Evolutionary conservation across 148 eudicot species (phyloP), one percentile per base, ranked within the genome.

Genomic region (Talinum fruticosum): DNA sequence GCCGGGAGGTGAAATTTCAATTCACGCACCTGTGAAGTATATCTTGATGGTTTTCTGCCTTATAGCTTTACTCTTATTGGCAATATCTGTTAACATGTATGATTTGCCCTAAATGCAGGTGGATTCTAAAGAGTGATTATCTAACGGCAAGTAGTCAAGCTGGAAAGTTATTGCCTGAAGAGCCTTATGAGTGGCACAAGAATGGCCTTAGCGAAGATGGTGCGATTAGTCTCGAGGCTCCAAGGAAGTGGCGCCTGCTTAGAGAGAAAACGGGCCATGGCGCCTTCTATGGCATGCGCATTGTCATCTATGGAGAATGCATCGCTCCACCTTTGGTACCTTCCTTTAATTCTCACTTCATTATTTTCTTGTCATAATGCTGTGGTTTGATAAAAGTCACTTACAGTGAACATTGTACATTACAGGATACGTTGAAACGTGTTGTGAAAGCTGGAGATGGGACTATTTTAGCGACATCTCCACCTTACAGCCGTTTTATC

Each of bases 171-270:
- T 86, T 96, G 85, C 79, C 88, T 5, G 99, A 96, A 89, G 92
- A 93, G 85, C 90, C 99, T 33, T 93, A 90, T 80, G 99, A 96
- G 79, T 96, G 99, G 99, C 89, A 93, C 78, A 89, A 90, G 81
- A 91, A 79, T 69, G 85, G 93, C 82, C 84, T 91, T 70, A 96
- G 83, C 81, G 97, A 91, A 84, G 99, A 96, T 82, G 94, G 93
- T 44, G 85, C 93, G 37, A 96, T 96, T 37, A 91, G 86, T 83
- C 82, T 93, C 23, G 95, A 90, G 82, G 97, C 97, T 76, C 99
- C 99, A 61, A 90, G 99, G 78, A 96, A 91, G 82, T 96, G 99
- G 99, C 97, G 99, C 14, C 95, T 93, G 75, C 76, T 93, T 75
- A 89, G 88, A 76, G 92, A 90, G 89, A 93, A 77, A 83, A 96